Conservation (phyloP, 805 yeast genomes). For the Pichia cephalocereana region DNA sequence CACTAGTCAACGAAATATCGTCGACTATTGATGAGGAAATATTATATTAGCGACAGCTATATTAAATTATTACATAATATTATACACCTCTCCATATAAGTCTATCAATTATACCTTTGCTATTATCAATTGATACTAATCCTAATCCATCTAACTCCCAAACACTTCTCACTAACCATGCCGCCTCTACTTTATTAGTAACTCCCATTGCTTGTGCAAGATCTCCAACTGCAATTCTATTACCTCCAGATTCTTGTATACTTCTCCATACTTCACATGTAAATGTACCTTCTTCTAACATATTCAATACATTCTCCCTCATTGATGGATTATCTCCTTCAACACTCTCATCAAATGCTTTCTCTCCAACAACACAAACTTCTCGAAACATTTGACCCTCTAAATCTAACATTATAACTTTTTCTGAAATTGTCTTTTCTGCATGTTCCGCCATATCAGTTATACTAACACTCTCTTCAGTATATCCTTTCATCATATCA, state of each 20-base stretch:
- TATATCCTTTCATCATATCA: no score
- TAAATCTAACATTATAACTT: slow-evolving; percentile 12
- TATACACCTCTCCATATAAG: slow-evolving; percentile 60
- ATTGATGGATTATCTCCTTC: slow-evolving; percentile 35
- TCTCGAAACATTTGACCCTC: slow-evolving; percentile 30
- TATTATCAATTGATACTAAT: no score
- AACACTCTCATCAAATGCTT: slow-evolving; percentile 20
- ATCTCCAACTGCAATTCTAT: not conserved
- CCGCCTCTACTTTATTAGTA: no score
- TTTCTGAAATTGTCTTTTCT: no score
- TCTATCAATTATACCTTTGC: slow-evolving; percentile 40
- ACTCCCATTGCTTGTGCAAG: slow-evolving; percentile 8
- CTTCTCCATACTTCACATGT: slow-evolving; percentile 51
- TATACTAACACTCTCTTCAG: no score
- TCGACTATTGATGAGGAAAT: no score
- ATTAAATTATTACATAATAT: not conserved
- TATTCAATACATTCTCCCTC: slow-evolving; percentile 31
- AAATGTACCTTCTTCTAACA: slow-evolving; percentile 41
- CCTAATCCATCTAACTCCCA: no score
- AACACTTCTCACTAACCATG: no score
- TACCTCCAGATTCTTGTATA: slow-evolving; percentile 64
- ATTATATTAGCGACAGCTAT: no score
- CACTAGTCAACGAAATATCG: no score
- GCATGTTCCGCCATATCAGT: no score
- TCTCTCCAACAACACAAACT: slow-evolving; percentile 28